A percentile compares a stretch with the other conserved stretches of the same genome.
Conservation (phyloP, 2,329 filamentous ascomycete species). For the Capronia americana region DNA sequence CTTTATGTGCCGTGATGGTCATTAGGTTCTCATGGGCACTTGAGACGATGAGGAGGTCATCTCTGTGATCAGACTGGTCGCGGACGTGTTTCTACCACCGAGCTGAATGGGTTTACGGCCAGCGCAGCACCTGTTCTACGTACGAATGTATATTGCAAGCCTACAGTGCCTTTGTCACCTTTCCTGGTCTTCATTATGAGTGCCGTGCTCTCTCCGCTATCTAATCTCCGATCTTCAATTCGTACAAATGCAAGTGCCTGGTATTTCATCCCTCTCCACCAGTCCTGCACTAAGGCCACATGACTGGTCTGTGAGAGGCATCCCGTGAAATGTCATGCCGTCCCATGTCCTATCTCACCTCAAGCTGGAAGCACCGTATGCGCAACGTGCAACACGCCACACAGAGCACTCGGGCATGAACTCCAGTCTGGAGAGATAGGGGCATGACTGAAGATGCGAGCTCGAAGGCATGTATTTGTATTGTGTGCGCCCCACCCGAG, state of each 20-base stretch:
- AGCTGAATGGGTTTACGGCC: not conserved
- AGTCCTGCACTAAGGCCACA: not conserved
- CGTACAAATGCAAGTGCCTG: not conserved
- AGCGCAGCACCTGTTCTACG: not conserved
- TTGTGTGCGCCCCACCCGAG: not conserved
- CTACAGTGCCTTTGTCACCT: not conserved
- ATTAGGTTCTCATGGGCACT: too few species aligned
- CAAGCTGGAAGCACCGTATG: not conserved
- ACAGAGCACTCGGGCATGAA: too few species aligned
- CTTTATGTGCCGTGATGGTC: conserved; percentile 77
- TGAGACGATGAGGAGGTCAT: not conserved
- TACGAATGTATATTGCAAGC: not conserved
- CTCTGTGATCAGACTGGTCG: not conserved
- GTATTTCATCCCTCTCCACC: not conserved
- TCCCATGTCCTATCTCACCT: not conserved
- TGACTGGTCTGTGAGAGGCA: not conserved
- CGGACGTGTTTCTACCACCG: not conserved
- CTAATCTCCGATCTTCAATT: not conserved
- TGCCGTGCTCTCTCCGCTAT: not conserved
- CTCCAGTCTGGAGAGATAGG: too few species aligned
- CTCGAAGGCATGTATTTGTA: not conserved
- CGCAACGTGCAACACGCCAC: not conserved
- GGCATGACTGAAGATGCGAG: not conserved
- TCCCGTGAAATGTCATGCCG: not conserved
- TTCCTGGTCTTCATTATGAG: not conserved